Conservation (phyloP, 2,329 filamentous ascomycete genomes). For the Exophiala sp. region DNA sequence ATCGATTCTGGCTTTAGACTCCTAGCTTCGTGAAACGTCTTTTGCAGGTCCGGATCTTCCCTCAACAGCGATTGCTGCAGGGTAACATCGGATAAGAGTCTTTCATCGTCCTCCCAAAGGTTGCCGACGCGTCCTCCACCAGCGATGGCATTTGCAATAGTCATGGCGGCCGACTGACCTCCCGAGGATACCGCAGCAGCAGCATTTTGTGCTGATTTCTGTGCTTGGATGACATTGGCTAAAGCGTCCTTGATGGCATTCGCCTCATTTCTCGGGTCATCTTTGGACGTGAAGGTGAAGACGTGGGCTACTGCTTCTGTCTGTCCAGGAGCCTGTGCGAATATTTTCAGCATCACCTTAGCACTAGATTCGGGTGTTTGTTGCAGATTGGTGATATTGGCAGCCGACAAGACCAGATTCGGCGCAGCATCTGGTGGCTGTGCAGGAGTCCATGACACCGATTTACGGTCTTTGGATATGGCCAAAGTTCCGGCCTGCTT, state of each 20-base stretch:
- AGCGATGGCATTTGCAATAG: slow-evolving; percentile 69
- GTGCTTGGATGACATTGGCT: slow-evolving; percentile 69
- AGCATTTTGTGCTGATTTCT: slow-evolving; percentile 52
- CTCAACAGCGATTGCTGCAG: slow-evolving; percentile 87
- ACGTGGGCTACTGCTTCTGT: slow-evolving; percentile 68
- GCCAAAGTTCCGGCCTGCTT: slow-evolving; percentile 89
- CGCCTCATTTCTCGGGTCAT: slow-evolving; percentile 75
- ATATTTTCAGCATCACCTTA: slow-evolving; percentile 92
- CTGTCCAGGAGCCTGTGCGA: slow-evolving; percentile 63
- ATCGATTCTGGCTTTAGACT: slow-evolving; percentile 81
- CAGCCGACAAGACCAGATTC: slow-evolving; percentile 65
- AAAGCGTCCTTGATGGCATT: slow-evolving; percentile 79
- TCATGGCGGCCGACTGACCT: slow-evolving; percentile 64
- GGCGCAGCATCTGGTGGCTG: slow-evolving; percentile 59
- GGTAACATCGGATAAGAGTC: slow-evolving; percentile 71
- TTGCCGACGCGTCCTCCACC: slow-evolving; percentile 47
- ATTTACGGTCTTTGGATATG: slow-evolving; percentile 68
- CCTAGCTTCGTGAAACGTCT: slow-evolving; percentile 83
- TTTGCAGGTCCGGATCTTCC: slow-evolving; percentile 68
- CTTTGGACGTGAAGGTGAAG: slow-evolving; percentile 81
- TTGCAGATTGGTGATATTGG: slow-evolving; percentile 86
- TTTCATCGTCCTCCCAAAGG: slow-evolving; percentile 75
- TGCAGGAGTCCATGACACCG: slow-evolving; percentile 76
- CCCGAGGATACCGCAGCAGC: slow-evolving; percentile 34
- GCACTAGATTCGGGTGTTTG: slow-evolving; percentile 84